Evolutionary conservation across 163 green algal species (phyloP).

Genomic region (Coccomyxa subellipsoidea): DNA sequence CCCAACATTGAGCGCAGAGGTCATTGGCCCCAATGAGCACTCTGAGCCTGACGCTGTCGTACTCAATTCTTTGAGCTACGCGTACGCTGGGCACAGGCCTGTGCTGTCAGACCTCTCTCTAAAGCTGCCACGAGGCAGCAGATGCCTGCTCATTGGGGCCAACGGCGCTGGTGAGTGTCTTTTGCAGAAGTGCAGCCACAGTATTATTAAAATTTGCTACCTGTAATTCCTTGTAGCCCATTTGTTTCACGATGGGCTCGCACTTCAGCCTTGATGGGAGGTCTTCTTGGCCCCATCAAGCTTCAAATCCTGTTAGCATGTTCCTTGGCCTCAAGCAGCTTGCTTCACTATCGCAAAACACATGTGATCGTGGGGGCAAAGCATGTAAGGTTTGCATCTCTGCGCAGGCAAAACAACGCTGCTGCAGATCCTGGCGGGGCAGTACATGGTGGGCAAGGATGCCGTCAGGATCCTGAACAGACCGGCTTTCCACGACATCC

Average conservation of each 20-base stretch:
- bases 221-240: too few relatives aligned
- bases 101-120: constrained; percentile 61
- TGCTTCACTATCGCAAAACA: not conserved
- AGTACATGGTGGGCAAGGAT: constrained; percentile 88
- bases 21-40: not conserved
- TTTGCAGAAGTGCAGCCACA: not conserved
- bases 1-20: not conserved
- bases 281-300: too few relatives aligned
- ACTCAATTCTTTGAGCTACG: constrained; percentile 28
- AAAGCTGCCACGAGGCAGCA: constrained; percentile 49
- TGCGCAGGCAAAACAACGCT: constrained; percentile 91
- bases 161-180: constrained; percentile 76
- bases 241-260: too few relatives aligned
- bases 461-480: constrained; percentile 77
- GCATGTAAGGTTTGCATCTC: not conserved
- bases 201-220: not conserved
- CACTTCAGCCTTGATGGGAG: too few relatives aligned
- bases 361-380: not conserved
- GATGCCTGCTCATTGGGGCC: constrained; percentile 89
- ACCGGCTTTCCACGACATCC: constrained; percentile 91
- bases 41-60: constrained; percentile 5
- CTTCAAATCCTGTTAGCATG: not conserved
- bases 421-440: constrained; percentile 89
- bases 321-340: not conserved
- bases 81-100: constrained; percentile 26